Evolutionary conservation across 2,329 filamentous ascomycete species (phyloP).

Genomic region (Geoglossum cookeanum): DNA sequence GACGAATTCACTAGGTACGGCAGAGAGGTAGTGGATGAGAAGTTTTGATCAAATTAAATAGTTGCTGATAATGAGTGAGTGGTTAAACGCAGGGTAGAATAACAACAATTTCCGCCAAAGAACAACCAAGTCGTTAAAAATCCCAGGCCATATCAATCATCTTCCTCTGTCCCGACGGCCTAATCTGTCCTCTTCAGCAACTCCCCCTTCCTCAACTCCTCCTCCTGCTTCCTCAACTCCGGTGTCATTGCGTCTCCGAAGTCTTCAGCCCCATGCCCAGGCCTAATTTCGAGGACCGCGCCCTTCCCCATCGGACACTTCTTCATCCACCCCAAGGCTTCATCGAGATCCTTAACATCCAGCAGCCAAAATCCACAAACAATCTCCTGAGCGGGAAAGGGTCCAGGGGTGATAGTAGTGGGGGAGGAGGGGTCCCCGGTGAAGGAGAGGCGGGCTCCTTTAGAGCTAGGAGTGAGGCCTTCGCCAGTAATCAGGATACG

Average conservation of each 20-base stretch:
- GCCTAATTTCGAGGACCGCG: not conserved
- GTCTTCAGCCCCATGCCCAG: not conserved
- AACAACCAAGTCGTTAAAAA: too few relatives aligned
- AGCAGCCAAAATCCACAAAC: not conserved
- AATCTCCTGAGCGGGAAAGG: not conserved
- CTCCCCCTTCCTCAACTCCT: not conserved
- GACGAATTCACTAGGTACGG: too few relatives aligned
- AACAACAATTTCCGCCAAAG: too few relatives aligned
- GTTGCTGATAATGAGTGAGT: too few relatives aligned
- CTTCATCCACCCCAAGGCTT: not conserved
- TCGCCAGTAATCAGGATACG: not conserved
- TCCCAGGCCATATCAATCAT: too few relatives aligned
- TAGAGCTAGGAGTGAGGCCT: not conserved
- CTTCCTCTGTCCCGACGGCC: too few relatives aligned
- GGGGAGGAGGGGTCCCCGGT: not conserved
- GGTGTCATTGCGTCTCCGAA: not conserved
- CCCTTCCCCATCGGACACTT: not conserved
- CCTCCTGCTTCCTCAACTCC: not conserved
- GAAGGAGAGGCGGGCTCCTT: not conserved
- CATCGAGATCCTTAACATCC: not conserved
- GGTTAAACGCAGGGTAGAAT: too few relatives aligned
- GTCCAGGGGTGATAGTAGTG: not conserved
- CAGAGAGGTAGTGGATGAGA: too few relatives aligned
- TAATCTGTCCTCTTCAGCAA: too few relatives aligned
- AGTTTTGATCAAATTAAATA: too few relatives aligned